Conservation (phyloP, 495 filamentous ascomycete genomes). For the Elaphomyces granulatus region DNA sequence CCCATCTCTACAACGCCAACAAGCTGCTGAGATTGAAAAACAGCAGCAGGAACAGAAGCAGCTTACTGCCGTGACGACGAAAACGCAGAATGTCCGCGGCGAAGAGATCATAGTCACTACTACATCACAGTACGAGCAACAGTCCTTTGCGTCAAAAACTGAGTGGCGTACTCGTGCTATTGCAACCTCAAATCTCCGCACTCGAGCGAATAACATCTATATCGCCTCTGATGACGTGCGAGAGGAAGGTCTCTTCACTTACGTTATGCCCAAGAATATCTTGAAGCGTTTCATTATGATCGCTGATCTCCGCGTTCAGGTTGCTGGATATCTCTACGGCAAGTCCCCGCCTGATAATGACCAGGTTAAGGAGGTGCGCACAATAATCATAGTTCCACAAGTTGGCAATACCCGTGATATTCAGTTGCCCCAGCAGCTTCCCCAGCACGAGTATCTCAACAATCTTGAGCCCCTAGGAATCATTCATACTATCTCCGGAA, state of each 20-base stretch:
- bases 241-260: slow-evolving; percentile 68
- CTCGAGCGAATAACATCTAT: slow-evolving; percentile 94
- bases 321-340: slow-evolving; percentile 92
- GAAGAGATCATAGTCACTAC: slow-evolving; percentile 98
- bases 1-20: slow-evolving; percentile 95
- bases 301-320: slow-evolving; percentile 90
- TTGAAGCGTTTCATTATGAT: slow-evolving; percentile 98
- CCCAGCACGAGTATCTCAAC: slow-evolving; percentile 83
- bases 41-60: slow-evolving; percentile 95
- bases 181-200: slow-evolving; percentile 89
- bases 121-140: slow-evolving; percentile 91
- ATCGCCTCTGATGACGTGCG: slow-evolving; percentile 86
- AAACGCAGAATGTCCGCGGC: slow-evolving; percentile 94
- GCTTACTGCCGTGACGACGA: slow-evolving; percentile 93
- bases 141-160: slow-evolving; percentile 95
- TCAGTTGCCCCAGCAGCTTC: slow-evolving; percentile 80
- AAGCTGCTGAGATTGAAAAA: slow-evolving; percentile 98
- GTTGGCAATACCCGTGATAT: slow-evolving; percentile 88
- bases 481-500: slow-evolving; percentile 90
- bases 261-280: slow-evolving; percentile 98
- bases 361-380: slow-evolving; percentile 90
- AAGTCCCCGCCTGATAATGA: slow-evolving; percentile 86
- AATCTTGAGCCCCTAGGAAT: slow-evolving; percentile 83
- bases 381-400: slow-evolving; percentile 95
- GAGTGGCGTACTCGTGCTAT: slow-evolving; percentile 98